Evolutionary conservation across 2,329 filamentous ascomycete species (phyloP).

Genomic region (Hypomyces perniciosus): DNA sequence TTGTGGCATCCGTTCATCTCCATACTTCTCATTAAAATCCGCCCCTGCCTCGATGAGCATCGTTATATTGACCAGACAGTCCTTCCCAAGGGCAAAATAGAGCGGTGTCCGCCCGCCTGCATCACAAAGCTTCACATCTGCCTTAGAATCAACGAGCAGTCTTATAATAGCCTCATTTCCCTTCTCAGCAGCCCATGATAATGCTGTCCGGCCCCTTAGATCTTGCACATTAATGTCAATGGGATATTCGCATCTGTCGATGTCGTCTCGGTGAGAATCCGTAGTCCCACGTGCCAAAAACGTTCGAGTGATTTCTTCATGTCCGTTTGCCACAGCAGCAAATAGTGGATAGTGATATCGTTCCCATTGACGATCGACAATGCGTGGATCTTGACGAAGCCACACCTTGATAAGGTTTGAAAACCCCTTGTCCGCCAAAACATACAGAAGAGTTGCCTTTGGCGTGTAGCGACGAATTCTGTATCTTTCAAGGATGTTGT

Average conservation of each 20-base stretch:
- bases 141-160: background rate
- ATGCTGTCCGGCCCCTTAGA: background rate
- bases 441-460: background rate
- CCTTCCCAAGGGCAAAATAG: background rate
- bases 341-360: conserved; percentile 2
- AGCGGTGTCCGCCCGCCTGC: background rate
- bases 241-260: background rate
- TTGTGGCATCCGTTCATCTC: too few species aligned
- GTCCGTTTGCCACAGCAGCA: background rate
- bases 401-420: background rate
- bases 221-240: background rate
- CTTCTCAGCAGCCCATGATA: background rate
- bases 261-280: background rate
- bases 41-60: too few species aligned
- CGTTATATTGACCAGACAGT: too few species aligned
- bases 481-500: background rate
- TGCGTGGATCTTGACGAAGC: background rate
- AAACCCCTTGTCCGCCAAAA: background rate
- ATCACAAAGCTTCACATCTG: background rate
- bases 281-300: background rate
- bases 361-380: background rate
- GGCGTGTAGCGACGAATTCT: background rate
- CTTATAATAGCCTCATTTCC: background rate
- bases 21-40: too few species aligned
- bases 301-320: background rate